A percentile compares a stretch with the other conserved stretches of the same genome.
Conservation (phyloP, 371 early-diverging fungal species). For the Chytridium lagenaria region DNA sequence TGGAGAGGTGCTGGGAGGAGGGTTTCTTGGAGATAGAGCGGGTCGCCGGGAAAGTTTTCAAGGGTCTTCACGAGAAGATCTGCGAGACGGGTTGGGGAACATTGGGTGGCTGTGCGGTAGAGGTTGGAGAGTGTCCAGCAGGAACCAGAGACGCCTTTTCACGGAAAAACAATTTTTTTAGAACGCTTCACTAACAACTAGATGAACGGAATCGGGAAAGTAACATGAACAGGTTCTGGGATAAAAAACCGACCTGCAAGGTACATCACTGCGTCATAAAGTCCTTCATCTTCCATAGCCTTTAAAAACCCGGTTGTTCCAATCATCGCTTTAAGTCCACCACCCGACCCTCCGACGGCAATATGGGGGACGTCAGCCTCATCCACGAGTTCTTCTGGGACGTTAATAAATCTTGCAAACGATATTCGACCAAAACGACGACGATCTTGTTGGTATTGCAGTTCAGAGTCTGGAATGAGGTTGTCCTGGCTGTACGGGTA, state of each 20-base stretch:
- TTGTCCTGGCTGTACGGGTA: conserved; percentile 22
- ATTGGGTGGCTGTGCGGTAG: conserved; percentile 15
- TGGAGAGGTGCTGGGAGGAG: conserved; percentile 4
- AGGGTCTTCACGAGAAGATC: conserved; percentile 15
- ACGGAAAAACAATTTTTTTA: no score
- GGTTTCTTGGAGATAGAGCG: conserved; percentile 15
- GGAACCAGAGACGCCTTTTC: conserved; percentile 31
- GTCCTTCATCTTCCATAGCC: conserved; percentile 26
- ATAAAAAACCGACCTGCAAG: conserved; percentile 21
- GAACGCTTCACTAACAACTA: no score
- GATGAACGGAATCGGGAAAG: no score
- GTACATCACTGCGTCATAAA: conserved; percentile 29
- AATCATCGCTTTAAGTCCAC: conserved; percentile 37
- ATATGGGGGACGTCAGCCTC: conserved; percentile 26
- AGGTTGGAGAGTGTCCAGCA: conserved; percentile 36
- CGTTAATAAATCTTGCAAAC: conserved; percentile 33
- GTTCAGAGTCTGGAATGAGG: conserved; percentile 12
- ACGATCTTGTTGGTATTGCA: conserved; percentile 12
- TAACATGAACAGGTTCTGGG: no score
- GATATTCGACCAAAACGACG: not conserved
- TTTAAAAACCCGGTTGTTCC: conserved; percentile 28
- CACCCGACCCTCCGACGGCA: conserved; percentile 27
- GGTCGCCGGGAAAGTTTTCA: conserved; percentile 20
- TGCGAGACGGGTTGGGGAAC: conserved; percentile 5
- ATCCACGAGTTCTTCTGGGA: conserved; percentile 18